A percentile compares a stretch with the other conserved stretches of the same genome.
Conservation (phyloP, 2,329 filamentous ascomycete species). For the Neonectria hederae region DNA sequence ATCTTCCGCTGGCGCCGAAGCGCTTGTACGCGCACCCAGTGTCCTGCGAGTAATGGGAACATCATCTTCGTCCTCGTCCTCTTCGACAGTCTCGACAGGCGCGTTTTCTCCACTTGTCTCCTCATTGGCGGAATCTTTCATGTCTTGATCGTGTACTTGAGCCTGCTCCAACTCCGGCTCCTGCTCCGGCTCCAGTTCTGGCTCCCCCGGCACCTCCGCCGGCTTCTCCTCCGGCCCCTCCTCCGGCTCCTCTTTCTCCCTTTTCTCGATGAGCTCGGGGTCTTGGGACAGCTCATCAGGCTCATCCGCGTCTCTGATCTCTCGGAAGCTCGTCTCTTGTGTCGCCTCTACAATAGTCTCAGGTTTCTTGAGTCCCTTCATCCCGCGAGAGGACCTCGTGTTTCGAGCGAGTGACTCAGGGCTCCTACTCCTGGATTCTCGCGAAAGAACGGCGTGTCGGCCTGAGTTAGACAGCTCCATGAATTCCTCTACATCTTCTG, state of each 20-base stretch:
- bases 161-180: constrained; percentile 41
- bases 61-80: constrained; percentile 60
- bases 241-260: constrained; percentile 43
- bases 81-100: constrained; percentile 44
- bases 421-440: constrained; percentile 63
- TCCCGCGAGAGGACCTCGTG: constrained; percentile 58
- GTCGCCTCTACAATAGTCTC: constrained; percentile 62
- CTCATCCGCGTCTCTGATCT: constrained; percentile 48
- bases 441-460: constrained; percentile 61
- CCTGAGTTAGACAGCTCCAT: constrained; percentile 69
- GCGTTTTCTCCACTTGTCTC: constrained; percentile 44
- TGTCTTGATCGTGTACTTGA: constrained; percentile 34
- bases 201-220: not conserved
- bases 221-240: constrained; percentile 18
- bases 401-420: constrained; percentile 60
- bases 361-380: constrained; percentile 61
- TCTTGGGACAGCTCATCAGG: constrained; percentile 51
- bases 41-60: constrained; percentile 59
- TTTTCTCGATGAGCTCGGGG: constrained; percentile 40
- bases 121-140: constrained; percentile 35
- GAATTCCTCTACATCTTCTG: constrained; percentile 64
- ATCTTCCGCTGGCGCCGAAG: constrained; percentile 44
- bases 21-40: constrained; percentile 48
- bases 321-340: constrained; percentile 59
- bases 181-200: constrained; percentile 27